Percentiles rank a stretch among this genome's conserved stretches.
Conservation (phyloP, 805 yeast species). For the Wilhelminamyces savonicus region DNA sequence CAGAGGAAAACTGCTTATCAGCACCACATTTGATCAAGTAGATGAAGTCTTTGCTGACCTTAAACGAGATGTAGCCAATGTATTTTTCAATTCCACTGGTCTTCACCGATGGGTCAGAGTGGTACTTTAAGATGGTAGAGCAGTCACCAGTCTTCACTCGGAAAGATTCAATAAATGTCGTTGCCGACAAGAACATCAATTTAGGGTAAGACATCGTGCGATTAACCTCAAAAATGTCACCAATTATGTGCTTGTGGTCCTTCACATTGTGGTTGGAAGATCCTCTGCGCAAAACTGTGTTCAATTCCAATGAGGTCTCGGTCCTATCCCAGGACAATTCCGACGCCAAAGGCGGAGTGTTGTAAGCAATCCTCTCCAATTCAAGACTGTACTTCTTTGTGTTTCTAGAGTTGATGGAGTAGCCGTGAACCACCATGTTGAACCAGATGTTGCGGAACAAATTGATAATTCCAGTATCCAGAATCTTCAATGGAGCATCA, state of each 20-base stretch:
- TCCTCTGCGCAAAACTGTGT: slow-evolving; percentile 84
- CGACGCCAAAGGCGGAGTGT: slow-evolving; percentile 39
- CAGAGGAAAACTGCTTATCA: slow-evolving; percentile 49
- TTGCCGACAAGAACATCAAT: slow-evolving; percentile 80
- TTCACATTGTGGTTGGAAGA: slow-evolving; percentile 76
- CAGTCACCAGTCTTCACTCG: slow-evolving; percentile 79
- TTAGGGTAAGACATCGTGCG: slow-evolving; percentile 62
- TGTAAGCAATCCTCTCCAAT: slow-evolving; percentile 70
- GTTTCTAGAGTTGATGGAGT: slow-evolving; percentile 52
- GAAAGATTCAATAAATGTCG: slow-evolving; percentile 70
- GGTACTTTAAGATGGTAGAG: slow-evolving; percentile 68
- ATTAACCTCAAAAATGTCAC: slow-evolving; percentile 44
- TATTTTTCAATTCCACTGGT: slow-evolving; percentile 62
- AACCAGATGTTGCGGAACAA: slow-evolving; percentile 90
- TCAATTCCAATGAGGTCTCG: slow-evolving; percentile 88
- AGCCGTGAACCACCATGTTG: slow-evolving; percentile 89
- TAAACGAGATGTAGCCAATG: slow-evolving; percentile 58
- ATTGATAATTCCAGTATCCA: slow-evolving; percentile 45
- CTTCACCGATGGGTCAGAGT: slow-evolving; percentile 77
- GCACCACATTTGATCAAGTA: slow-evolving; percentile 47
- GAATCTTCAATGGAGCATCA: slow-evolving; percentile 36
- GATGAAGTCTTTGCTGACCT: slow-evolving; percentile 53
- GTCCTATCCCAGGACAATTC: slow-evolving; percentile 50
- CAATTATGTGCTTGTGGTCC: slow-evolving; percentile 61
- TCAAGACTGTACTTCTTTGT: slow-evolving; percentile 41